These are phyloP conservation scores for Xylaria intraflava DNA, from an alignment of 495 filamentous ascomycete genomes.

Conservation along the genomic window DNA sequence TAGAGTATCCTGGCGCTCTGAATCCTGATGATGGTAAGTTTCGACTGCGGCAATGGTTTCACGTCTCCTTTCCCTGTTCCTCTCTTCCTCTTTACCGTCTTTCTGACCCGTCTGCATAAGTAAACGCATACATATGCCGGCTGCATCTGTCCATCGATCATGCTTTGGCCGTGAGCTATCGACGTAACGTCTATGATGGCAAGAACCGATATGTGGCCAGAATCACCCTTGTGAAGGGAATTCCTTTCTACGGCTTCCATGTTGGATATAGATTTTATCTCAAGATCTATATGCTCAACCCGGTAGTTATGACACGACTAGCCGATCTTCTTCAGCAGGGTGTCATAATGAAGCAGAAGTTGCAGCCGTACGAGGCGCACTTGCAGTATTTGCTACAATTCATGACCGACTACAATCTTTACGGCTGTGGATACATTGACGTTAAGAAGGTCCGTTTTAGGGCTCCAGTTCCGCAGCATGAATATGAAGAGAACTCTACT, in stretches of 20 bases:
- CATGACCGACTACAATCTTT: constrained; percentile 97
- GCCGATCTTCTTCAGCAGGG: constrained; percentile 82
- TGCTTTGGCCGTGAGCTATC: constrained; percentile 74
- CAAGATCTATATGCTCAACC: constrained; percentile 90
- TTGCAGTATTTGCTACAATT: constrained; percentile 88
- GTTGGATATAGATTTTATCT: constrained; percentile 88
- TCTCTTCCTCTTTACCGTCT: neutral
- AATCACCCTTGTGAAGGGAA: constrained; percentile 84
- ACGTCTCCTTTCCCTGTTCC: too few relatives aligned
- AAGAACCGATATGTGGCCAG: constrained; percentile 74
- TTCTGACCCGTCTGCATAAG: constrained; percentile 32
- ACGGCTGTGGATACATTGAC: constrained; percentile 80
- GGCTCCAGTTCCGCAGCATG: constrained; percentile 60
- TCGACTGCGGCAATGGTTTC: neutral
- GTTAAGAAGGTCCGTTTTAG: constrained; percentile 59
- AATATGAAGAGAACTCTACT: constrained; percentile 48
- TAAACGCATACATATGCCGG: constrained; percentile 60
- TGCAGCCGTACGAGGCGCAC: constrained; percentile 93
- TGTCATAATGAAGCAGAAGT: constrained; percentile 67
- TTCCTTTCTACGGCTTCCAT: constrained; percentile 92
- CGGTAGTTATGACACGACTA: constrained; percentile 70
- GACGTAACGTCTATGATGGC: constrained; percentile 61
- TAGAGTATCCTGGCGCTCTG: constrained; percentile 74
- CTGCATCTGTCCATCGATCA: constrained; percentile 79
- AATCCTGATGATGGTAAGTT: constrained; percentile 56